Conservation (phyloP, 768 basidiomycete genomes). For the Termitomyces eurrhizus region DNA sequence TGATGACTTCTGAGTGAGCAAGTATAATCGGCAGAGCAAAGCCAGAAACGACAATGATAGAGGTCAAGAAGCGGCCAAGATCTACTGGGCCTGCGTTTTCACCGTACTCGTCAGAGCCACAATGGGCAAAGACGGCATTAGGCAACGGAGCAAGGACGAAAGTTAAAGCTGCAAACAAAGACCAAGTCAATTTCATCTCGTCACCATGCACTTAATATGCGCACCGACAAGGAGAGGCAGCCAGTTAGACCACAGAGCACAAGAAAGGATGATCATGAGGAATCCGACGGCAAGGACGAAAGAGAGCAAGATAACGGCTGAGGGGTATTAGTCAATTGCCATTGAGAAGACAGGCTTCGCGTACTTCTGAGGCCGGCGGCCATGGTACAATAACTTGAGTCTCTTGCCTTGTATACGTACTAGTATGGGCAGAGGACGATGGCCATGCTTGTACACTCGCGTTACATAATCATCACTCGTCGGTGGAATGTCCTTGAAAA, state of each 20-base stretch:
- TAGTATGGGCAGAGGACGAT: neutral
- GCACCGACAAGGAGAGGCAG: conserved; percentile 92
- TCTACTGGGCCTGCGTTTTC: conserved; percentile 72
- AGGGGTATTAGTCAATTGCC: neutral
- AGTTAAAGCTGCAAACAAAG: conserved; percentile 58
- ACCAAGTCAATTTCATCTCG: neutral
- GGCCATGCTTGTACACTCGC: neutral
- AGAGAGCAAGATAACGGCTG: conserved; percentile 94
- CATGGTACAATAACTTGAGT: conserved; percentile 31
- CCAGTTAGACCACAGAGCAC: conserved; percentile 96
- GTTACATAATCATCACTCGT: conserved; percentile 3
- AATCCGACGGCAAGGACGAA: conserved; percentile 99
- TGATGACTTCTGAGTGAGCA: conserved; percentile 87
- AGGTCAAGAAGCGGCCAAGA: conserved; percentile 92
- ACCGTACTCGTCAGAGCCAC: conserved; percentile 86
- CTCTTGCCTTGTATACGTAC: neutral
- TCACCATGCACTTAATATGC: conserved; percentile 23
- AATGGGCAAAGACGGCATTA: conserved; percentile 92
- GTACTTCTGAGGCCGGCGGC: conserved; percentile 70
- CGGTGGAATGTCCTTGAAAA: neutral
- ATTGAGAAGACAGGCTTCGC: conserved; percentile 16
- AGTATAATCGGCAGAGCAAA: conserved; percentile 91
- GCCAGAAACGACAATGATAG: conserved; percentile 87
- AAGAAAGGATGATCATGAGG: conserved; percentile 93
- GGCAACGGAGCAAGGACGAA: conserved; percentile 96